A percentile compares a stretch with the other conserved stretches of the same genome.
phyloP scores from a whole-genome alignment of 1,284 basidiomycete genomes.

The Heterobasidion irregulare region DNA sequence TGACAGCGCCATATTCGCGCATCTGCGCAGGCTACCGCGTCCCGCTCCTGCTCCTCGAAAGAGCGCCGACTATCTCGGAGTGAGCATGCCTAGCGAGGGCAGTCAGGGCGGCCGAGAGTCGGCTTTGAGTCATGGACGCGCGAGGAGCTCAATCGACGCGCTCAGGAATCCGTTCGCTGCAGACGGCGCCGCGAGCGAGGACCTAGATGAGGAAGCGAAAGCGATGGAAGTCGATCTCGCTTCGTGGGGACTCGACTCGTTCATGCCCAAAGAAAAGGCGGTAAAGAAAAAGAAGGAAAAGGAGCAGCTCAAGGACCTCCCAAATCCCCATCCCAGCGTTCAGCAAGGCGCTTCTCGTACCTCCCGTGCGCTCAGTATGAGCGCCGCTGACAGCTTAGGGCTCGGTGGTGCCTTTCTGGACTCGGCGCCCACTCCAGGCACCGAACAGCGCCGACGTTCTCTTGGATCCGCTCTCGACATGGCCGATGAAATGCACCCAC shows the following conservation, averaged over 20 bases:
- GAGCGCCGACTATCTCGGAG: slow-evolving; percentile 59
- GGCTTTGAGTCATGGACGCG: slow-evolving; percentile 22
- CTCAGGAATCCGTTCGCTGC: slow-evolving; percentile 64
- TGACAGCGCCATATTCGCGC: slow-evolving; percentile 76
- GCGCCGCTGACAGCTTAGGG: slow-evolving; percentile 46
- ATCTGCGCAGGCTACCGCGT: slow-evolving; percentile 47
- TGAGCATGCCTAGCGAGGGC: slow-evolving; percentile 53
- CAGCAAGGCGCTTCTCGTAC: slow-evolving; percentile 25
- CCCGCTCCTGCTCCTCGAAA: slow-evolving; percentile 31
- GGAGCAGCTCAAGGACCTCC: slow-evolving; percentile 39
- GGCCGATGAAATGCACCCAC: slow-evolving; percentile 29
- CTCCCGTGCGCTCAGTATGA: slow-evolving; percentile 54
- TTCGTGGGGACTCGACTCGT: slow-evolving; percentile 75
- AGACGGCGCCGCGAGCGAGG: slow-evolving; percentile 46
- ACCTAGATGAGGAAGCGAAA: slow-evolving; percentile 27
- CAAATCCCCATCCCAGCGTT: slow-evolving; percentile 38
- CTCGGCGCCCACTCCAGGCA: slow-evolving; percentile 17
- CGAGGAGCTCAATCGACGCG: slow-evolving; percentile 45
- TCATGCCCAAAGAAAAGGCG: slow-evolving; percentile 58
- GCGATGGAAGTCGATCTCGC: slow-evolving; percentile 68
- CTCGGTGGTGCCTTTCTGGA: slow-evolving; percentile 37
- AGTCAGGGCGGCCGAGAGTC: slow-evolving; percentile 40
- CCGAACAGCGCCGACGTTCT: slow-evolving; percentile 31
- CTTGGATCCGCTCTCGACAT: slow-evolving; percentile 50
- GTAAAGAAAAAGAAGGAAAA: slow-evolving; percentile 25